Percentiles rank a stretch among this genome's conserved stretches.
Conservation (phyloP, 2,329 filamentous ascomycete genomes). For the Fusarium sp. region DNA sequence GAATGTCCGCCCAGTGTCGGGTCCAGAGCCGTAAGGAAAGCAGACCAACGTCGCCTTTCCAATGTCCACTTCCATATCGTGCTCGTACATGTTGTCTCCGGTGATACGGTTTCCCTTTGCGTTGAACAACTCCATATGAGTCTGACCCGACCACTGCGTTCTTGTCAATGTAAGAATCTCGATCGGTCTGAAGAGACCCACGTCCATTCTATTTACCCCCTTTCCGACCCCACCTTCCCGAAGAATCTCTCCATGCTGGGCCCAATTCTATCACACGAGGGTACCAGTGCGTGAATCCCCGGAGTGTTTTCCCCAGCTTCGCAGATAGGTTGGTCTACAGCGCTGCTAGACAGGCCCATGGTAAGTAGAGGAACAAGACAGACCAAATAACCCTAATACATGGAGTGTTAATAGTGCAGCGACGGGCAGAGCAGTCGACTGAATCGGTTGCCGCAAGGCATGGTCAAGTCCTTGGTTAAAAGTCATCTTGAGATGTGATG, state of each 20-base stretch:
- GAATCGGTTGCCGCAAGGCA: slow-evolving; percentile 9
- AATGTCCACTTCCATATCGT: slow-evolving; percentile 18
- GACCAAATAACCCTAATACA: slow-evolving; percentile 16
- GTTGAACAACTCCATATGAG: slow-evolving; percentile 13
- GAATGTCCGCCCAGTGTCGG: slow-evolving; percentile 44
- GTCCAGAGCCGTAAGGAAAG: accelerated
- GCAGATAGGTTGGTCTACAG: slow-evolving; percentile 15
- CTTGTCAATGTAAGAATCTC: not conserved
- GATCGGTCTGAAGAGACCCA: slow-evolving; percentile 33
- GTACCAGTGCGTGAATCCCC: slow-evolving; percentile 58
- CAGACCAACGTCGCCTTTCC: slow-evolving; percentile 1
- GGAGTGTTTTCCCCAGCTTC: slow-evolving; percentile 49
- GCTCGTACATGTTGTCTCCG: slow-evolving; percentile 18
- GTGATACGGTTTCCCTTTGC: slow-evolving; percentile 31
- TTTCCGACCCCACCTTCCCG: slow-evolving; percentile 33
- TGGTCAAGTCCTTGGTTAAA: not conserved
- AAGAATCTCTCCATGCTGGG: slow-evolving; percentile 67
- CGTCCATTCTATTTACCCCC: slow-evolving; percentile 61
- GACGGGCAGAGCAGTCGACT: slow-evolving; percentile 16
- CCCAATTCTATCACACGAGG: slow-evolving; percentile 65
- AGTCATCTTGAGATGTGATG: not conserved
- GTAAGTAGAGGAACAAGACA: not conserved
- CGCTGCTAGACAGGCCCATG: not conserved
- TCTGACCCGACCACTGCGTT: slow-evolving; percentile 19
- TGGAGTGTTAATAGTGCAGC: slow-evolving; percentile 19